Conservation (phyloP, 2,329 filamentous ascomycete genomes). For the Calonectria fujianensis region DNA sequence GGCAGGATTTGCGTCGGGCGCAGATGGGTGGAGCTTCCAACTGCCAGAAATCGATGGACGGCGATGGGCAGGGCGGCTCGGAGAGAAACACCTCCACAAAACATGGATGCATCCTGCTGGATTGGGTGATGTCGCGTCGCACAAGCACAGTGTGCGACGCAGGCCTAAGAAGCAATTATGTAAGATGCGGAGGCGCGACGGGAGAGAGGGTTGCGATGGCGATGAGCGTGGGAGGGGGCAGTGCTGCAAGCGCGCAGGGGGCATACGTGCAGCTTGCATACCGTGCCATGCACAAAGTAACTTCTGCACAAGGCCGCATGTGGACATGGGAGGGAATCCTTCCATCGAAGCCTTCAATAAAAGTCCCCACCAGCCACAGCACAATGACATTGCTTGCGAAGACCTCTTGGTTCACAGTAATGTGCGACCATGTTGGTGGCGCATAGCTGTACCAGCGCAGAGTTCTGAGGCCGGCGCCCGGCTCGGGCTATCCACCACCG, state of each 20-base stretch:
- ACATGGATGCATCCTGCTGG: slow-evolving; percentile 15
- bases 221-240: slow-evolving; percentile 21
- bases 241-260: slow-evolving; percentile 26
- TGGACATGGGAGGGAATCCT: slow-evolving; percentile 29
- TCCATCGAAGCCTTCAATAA: slow-evolving; percentile 34
- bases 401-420: background rate
- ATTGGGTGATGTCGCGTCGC: slow-evolving; percentile 13
- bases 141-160: slow-evolving; percentile 27
- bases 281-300: slow-evolving; percentile 24
- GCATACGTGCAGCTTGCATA: slow-evolving; percentile 26
- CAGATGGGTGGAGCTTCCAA: background rate
- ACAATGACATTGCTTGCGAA: slow-evolving; percentile 1
- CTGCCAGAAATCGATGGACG: background rate
- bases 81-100: slow-evolving; percentile 24
- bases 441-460: slow-evolving; percentile 12
- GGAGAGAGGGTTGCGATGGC: slow-evolving; percentile 29
- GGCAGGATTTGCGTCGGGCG: slow-evolving; percentile 12
- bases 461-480: slow-evolving; percentile 10
- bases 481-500: background rate
- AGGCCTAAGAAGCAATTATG: slow-evolving; percentile 5
- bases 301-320: slow-evolving; percentile 17
- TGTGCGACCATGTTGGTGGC: slow-evolving; percentile 30
- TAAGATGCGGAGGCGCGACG: slow-evolving; percentile 10
- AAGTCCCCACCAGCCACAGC: slow-evolving; percentile 28
- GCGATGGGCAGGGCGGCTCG: slow-evolving; percentile 5